Conservation (phyloP, 192 early-diverging fungal genomes). For the Diversispora epigaea region DNA sequence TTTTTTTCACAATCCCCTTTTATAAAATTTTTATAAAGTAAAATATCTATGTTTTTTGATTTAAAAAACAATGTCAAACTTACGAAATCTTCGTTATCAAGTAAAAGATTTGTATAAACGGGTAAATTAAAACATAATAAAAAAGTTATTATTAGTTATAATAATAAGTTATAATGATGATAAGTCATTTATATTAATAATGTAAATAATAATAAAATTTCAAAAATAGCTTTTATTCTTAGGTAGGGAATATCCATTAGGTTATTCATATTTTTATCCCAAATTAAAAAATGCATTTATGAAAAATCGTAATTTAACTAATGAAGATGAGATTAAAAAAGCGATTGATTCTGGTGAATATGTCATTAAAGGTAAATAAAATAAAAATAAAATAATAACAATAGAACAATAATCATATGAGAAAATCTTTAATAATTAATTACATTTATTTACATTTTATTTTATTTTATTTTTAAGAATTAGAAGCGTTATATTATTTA, state of each 20-base stretch:
- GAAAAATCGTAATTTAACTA: slow-evolving; percentile 40
- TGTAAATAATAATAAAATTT: background rate
- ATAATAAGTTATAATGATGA: too few relatives aligned
- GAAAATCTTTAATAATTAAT: background rate
- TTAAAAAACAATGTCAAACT: background rate
- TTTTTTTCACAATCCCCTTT: too few relatives aligned
- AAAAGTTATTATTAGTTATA: background rate
- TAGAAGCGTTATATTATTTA: slow-evolving; percentile 47
- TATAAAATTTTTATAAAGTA: too few relatives aligned
- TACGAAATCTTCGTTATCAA: background rate
- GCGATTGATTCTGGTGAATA: slow-evolving; percentile 44
- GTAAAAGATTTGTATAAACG: slow-evolving; percentile 19
- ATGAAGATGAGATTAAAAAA: slow-evolving; percentile 40
- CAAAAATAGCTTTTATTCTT: slow-evolving; percentile 38
- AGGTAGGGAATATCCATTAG: slow-evolving; percentile 48
- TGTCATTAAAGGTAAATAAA: slow-evolving; percentile 44
- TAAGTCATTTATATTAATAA: background rate
- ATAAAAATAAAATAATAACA: slow-evolving; percentile 16
- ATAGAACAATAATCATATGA: slow-evolving; percentile 17
- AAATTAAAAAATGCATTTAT: slow-evolving; percentile 46
- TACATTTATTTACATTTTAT: background rate
- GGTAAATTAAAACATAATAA: background rate
- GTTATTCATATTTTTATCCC: slow-evolving; percentile 44
- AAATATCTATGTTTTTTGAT: too few relatives aligned
- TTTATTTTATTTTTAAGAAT: slow-evolving; percentile 34